phyloP scores from a whole-genome alignment of 495 filamentous ascomycete genomes.

The Eremomyces bilateralis region DNA sequence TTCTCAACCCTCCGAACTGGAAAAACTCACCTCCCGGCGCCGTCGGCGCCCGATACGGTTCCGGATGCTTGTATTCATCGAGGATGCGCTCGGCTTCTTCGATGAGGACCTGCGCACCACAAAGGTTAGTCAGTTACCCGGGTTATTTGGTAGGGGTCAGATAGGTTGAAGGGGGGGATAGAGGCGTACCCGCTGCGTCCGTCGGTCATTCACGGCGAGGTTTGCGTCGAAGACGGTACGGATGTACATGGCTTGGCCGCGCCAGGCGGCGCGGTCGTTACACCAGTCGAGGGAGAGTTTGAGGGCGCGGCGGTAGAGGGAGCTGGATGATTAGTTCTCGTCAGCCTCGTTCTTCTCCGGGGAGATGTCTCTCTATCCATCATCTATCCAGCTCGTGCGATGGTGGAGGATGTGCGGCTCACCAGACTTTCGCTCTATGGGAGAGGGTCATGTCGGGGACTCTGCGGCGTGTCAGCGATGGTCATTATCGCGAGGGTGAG shows the following conservation, averaged over 20 bases:
- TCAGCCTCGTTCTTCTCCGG: no score
- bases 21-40: constrained; percentile 70
- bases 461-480: no score
- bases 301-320: constrained; percentile 77
- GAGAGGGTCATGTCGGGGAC: no score
- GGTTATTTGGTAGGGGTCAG: not conserved
- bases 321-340: no score
- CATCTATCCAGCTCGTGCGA: no score
- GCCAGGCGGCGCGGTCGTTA: constrained; percentile 76
- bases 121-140: constrained; percentile 3
- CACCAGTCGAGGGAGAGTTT: constrained; percentile 91
- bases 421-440: no score
- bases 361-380: no score
- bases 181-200: constrained; percentile 62
- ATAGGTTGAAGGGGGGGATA: no score
- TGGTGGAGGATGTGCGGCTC: no score
- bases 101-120: constrained; percentile 40
- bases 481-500: no score
- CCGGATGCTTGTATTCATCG: constrained; percentile 91
- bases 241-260: constrained; percentile 88
- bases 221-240: constrained; percentile 91
- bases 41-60: constrained; percentile 70
- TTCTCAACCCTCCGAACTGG: constrained; percentile 10
- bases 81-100: constrained; percentile 72
- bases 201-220: constrained; percentile 61